These are phyloP conservation scores for Stachybotrys chartarum DNA, from an alignment of 2,329 filamentous ascomycete genomes.

Conservation along the genomic window DNA sequence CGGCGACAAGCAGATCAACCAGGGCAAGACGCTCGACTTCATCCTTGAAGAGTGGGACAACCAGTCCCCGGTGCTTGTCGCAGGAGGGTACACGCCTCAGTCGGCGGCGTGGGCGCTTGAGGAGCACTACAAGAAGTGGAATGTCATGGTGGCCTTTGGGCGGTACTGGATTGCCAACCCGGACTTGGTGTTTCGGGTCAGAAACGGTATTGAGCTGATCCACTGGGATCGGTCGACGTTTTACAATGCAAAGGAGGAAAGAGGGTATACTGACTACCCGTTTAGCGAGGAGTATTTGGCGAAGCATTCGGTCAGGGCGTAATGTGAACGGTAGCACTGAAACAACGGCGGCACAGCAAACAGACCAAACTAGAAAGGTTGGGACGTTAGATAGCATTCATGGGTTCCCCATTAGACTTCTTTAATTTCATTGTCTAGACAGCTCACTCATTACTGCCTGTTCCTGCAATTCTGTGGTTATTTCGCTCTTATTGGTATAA, in stretches of 20 bases:
- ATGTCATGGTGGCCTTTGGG: constrained; percentile 21
- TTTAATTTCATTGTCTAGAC: too few relatives aligned
- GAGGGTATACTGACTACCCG: constrained; percentile 21
- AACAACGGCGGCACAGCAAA: too few relatives aligned
- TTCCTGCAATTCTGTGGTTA: too few relatives aligned
- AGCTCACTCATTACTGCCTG: too few relatives aligned
- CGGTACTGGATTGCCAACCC: constrained; percentile 28
- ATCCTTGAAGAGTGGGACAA: constrained; percentile 24
- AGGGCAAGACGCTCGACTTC: constrained; percentile 16
- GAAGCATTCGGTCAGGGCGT: background rate
- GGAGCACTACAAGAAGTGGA: constrained; percentile 14
- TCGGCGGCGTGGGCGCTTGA: constrained; percentile 14
- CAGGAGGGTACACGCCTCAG: constrained; percentile 20
- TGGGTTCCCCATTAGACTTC: too few relatives aligned
- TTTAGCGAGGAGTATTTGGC: constrained; percentile 15
- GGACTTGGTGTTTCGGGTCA: constrained; percentile 29
- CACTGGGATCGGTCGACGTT: constrained; percentile 31
- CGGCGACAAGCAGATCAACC: constrained; percentile 20
- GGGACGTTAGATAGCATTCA: too few relatives aligned
- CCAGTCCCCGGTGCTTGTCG: constrained; percentile 21
- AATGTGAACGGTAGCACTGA: background rate
- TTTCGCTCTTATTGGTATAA: too few relatives aligned
- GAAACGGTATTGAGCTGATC: constrained; percentile 25
- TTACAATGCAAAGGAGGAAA: constrained; percentile 20
- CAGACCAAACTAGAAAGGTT: too few relatives aligned